phyloP scores from a whole-genome alignment of 164 flowering plant genomes.

The Vitis riparia region DNA sequence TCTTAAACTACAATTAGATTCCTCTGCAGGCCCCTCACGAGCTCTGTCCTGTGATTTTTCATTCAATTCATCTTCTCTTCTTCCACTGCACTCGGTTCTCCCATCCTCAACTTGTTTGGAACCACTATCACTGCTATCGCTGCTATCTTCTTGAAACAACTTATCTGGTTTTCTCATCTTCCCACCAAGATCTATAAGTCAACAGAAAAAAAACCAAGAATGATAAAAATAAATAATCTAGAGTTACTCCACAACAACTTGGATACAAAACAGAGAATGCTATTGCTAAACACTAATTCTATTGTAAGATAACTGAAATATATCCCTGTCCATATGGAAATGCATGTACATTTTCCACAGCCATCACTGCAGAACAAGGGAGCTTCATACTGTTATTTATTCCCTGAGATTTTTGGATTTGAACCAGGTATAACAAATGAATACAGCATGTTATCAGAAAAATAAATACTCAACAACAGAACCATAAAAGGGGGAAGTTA shows the following conservation, averaged over 20 bases:
- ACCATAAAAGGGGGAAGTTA: not conserved
- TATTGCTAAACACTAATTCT: not conserved
- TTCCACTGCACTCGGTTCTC: conserved; percentile 13
- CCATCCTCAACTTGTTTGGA: conserved; percentile 20
- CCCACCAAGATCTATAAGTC: conserved; percentile 28
- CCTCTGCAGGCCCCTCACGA: conserved; percentile 18
- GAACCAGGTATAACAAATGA: too few relatives aligned
- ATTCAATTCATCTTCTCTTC: conserved; percentile 8
- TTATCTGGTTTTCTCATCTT: conserved; percentile 17
- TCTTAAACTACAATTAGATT: conserved; percentile 15
- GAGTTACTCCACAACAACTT: not conserved
- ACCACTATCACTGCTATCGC: conserved; percentile 1
- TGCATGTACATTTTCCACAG: not conserved
- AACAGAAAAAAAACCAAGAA: conserved; percentile 1
- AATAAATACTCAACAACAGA: not conserved
- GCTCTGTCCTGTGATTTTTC: conserved; percentile 10
- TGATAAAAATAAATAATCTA: not conserved
- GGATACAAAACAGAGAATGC: not conserved
- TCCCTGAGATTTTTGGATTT: too few relatives aligned
- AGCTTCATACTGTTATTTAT: too few relatives aligned
- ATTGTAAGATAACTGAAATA: not conserved
- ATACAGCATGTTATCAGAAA: too few relatives aligned
- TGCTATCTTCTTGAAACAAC: conserved; percentile 12
- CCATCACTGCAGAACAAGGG: not conserved
- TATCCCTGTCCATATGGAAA: not conserved